Conservation (phyloP, 2,329 filamentous ascomycete species). For the Catunica adiposa region DNA sequence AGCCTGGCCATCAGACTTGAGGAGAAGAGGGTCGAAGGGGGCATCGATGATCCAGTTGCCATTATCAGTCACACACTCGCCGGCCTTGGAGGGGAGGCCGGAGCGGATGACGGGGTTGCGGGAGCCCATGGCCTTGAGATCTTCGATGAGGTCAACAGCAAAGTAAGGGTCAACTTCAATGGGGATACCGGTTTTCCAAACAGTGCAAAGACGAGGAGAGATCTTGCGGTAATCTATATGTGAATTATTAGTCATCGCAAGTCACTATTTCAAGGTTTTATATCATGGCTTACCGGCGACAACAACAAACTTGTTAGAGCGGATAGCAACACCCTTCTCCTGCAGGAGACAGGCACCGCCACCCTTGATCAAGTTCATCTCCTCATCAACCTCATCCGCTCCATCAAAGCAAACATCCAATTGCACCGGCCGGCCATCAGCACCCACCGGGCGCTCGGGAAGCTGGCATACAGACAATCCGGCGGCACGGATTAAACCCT, state of each 20-base stretch:
- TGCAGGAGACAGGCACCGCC: constrained; percentile 96
- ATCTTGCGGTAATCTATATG: constrained; percentile 78
- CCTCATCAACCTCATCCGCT: constrained; percentile 88
- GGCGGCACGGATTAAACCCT: constrained; percentile 65
- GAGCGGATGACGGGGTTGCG: constrained; percentile 53
- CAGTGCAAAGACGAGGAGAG: constrained; percentile 53
- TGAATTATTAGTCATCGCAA: neutral
- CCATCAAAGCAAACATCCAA: constrained; percentile 92
- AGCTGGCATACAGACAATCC: constrained; percentile 64
- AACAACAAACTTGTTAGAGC: constrained; percentile 71
- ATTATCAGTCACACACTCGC: constrained; percentile 48
- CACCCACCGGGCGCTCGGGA: constrained; percentile 49
- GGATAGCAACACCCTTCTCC: constrained; percentile 84
- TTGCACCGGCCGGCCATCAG: constrained; percentile 27
- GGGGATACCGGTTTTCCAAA: constrained; percentile 65
- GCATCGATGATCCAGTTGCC: constrained; percentile 76
- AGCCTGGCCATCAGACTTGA: constrained; percentile 34
- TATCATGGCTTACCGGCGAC: constrained; percentile 49
- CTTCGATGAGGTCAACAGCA: constrained; percentile 57
- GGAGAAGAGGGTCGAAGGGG: constrained; percentile 60
- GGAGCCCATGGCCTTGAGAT: constrained; percentile 58
- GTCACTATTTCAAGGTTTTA: neutral
- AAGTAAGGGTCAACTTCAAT: constrained; percentile 86
- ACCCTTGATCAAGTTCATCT: constrained; percentile 93
- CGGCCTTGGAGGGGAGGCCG: constrained; percentile 60